Evolutionary conservation across 306 rosid species (phyloP).

Genomic region (Crataegus laevigata): DNA sequence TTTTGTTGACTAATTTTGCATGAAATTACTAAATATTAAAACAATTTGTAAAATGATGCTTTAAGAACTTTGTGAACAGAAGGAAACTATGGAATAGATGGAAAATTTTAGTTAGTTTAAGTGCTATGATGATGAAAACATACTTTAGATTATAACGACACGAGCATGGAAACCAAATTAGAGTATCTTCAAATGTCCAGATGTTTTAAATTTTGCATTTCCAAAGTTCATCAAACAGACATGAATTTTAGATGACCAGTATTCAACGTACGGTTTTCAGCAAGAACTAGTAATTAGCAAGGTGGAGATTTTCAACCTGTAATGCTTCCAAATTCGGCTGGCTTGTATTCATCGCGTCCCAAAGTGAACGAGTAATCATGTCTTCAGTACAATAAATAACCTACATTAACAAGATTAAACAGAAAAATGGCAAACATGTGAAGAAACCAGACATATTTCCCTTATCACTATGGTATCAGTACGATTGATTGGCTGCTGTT

Average conservation of each 20-base stretch:
- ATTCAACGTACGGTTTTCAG: constrained; percentile 2
- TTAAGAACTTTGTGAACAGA: no score
- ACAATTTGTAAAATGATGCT: no score
- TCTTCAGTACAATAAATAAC: constrained; percentile 70
- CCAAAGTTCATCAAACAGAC: not conserved
- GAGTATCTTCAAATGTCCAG: not conserved
- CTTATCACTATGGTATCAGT: not conserved
- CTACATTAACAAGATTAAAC: constrained; percentile 25
- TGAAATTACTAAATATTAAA: no score
- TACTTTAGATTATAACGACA: no score
- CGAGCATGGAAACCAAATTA: not conserved
- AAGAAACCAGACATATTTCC: not conserved
- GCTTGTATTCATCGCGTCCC: constrained; percentile 74
- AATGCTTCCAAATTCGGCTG: constrained; percentile 50
- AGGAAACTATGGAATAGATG: no score
- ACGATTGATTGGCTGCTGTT: not conserved
- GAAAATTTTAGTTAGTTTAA: no score
- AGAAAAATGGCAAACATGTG: not conserved
- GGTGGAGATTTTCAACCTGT: constrained; percentile 39
- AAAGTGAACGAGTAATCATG: constrained; percentile 64
- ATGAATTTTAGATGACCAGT: not conserved
- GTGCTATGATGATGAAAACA: no score
- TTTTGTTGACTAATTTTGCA: no score
- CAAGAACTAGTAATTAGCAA: constrained; percentile 9
- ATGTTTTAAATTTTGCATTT: not conserved